phyloP scores from a whole-genome alignment of 257 asterid species.

The Nicotiana undulata region DNA sequence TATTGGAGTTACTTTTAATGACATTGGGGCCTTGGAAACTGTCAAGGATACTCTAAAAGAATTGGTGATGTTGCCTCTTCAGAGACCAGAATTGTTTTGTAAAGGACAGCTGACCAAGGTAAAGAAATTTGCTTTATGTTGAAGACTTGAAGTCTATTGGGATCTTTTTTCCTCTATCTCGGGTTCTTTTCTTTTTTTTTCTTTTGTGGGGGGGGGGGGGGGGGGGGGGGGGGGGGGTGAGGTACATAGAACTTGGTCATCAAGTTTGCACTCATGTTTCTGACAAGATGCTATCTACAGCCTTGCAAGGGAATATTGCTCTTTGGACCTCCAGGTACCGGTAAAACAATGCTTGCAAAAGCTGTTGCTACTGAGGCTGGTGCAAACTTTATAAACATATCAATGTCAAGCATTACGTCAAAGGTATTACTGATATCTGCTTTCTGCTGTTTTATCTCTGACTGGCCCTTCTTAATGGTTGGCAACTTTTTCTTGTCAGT shows the following conservation, averaged over 20 bases:
- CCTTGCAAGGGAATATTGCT: conserved; percentile 95
- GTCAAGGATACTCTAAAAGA: conserved; percentile 90
- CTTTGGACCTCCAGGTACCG: conserved; percentile 92
- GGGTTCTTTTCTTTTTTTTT: too few relatives aligned
- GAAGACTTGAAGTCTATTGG: neutral
- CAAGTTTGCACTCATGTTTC: neutral
- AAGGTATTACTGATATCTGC: conserved; percentile 34
- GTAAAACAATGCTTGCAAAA: conserved; percentile 91
- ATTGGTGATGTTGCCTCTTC: conserved; percentile 87
- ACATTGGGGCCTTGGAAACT: conserved; percentile 84
- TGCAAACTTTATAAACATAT: conserved; percentile 84
- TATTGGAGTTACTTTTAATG: conserved; percentile 81
- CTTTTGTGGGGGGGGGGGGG: too few relatives aligned
- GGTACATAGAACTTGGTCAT: neutral
- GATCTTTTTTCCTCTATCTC: neutral
- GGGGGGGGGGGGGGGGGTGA: neutral
- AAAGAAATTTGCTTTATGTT: conserved; percentile 1
- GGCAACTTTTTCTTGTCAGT: conserved; percentile 27
- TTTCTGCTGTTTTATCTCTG: conserved; percentile 7
- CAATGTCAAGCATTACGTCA: conserved; percentile 89
- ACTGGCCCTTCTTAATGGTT: neutral
- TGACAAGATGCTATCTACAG: conserved; percentile 34
- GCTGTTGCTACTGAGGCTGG: conserved; percentile 96
- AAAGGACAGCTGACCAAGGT: conserved; percentile 92
- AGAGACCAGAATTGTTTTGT: conserved; percentile 80